Conservation (phyloP, 345 rosid species). For the Citrus hindsii region DNA sequence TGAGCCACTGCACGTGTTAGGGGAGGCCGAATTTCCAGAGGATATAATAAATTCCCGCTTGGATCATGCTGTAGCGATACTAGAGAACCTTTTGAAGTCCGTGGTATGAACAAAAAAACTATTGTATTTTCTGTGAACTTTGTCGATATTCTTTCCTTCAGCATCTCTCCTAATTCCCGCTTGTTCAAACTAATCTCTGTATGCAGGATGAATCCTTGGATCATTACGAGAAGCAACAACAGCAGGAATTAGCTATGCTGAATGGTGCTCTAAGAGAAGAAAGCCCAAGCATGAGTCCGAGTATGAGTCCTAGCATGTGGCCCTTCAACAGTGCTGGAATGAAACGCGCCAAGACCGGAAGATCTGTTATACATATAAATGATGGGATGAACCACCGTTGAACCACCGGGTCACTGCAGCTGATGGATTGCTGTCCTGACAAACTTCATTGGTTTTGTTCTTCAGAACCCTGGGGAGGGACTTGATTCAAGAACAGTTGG, state of each 20-base stretch:
- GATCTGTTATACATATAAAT: too few species aligned
- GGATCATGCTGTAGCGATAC: constrained; percentile 66
- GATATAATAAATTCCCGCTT: constrained; percentile 62
- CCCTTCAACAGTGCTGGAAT: constrained; percentile 69
- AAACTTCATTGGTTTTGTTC: too few species aligned
- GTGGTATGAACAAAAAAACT: constrained; percentile 45
- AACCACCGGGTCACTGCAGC: too few species aligned
- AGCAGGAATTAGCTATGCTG: constrained; percentile 60
- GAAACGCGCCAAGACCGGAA: constrained; percentile 30
- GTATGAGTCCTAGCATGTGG: constrained; percentile 85
- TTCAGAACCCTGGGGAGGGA: too few species aligned
- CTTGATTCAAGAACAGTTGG: too few species aligned
- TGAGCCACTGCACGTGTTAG: constrained; percentile 79
- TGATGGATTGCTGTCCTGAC: too few species aligned
- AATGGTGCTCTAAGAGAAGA: constrained; percentile 56
- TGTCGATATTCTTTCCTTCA: not conserved
- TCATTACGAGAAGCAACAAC: constrained; percentile 81
- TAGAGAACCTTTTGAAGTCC: constrained; percentile 78
- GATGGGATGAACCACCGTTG: too few species aligned
- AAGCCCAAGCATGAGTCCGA: constrained; percentile 74
- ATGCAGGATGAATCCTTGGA: constrained; percentile 86
- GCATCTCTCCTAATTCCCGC: too few species aligned
- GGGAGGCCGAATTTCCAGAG: constrained; percentile 92
- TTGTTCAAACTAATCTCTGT: not conserved
- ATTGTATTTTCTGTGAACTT: not conserved